Conservation (phyloP, 495 filamentous ascomycete species). For the Staphylotrichum longicolle region DNA sequence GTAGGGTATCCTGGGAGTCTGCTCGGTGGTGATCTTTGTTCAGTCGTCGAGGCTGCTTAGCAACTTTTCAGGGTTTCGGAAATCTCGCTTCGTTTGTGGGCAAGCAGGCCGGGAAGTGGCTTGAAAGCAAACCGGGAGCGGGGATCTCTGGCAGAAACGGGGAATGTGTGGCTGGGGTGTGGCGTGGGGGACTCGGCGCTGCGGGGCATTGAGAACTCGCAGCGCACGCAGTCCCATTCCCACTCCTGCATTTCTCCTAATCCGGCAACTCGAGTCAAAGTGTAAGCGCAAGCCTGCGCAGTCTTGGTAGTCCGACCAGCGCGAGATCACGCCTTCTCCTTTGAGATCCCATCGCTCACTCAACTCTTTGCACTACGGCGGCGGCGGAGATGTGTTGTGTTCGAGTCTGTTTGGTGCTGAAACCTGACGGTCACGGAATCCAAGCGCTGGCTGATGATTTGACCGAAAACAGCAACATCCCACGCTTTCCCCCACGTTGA, state of each 20-base stretch:
- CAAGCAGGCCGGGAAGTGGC: constrained; percentile 16
- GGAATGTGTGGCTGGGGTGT: constrained; percentile 10
- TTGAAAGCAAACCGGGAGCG: constrained; percentile 6
- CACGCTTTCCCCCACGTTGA: constrained; percentile 39
- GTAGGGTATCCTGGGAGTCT: neutral
- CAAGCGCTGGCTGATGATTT: constrained; percentile 24
- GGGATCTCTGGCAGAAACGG: constrained; percentile 11
- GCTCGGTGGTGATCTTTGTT: constrained; percentile 17
- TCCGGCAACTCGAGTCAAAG: too few relatives aligned
- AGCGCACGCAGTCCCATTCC: too few relatives aligned
- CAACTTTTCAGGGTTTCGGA: constrained; percentile 25
- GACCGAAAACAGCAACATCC: constrained; percentile 30
- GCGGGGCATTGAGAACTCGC: too few relatives aligned
- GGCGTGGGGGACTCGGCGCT: neutral
- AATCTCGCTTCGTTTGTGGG: constrained; percentile 41
- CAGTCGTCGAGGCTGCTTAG: constrained; percentile 13
- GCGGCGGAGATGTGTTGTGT: too few relatives aligned
- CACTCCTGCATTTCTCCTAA: too few relatives aligned
- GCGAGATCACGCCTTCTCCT: too few relatives aligned
- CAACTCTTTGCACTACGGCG: too few relatives aligned
- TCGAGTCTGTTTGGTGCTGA: too few relatives aligned
- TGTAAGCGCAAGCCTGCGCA: too few relatives aligned
- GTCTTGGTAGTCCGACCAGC: too few relatives aligned
- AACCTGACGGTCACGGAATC: constrained; percentile 24
- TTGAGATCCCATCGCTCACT: too few relatives aligned